Evolutionary conservation across 345 rosid species (phyloP), one percentile per base, ranked within the genome.

Genomic region (Eucalyptus pauciflora): DNA sequence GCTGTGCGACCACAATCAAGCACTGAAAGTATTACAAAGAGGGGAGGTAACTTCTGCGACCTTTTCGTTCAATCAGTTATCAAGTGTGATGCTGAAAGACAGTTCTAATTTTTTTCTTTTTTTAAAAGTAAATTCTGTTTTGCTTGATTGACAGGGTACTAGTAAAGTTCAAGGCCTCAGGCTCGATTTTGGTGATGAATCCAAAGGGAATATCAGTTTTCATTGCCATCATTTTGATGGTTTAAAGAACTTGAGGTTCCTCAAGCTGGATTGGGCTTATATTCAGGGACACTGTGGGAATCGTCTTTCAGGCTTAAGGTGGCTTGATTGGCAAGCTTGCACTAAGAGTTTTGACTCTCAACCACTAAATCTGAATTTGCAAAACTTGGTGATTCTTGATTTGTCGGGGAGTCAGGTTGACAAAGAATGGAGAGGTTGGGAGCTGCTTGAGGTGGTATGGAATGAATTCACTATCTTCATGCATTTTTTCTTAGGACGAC

Each of bases 341-440:
- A n/a, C n/a, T n/a, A n/a, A n/a, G n/a, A n/a, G n/a, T n/a, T n/a
- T n/a, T n/a, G n/a, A n/a, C n/a, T n/a, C n/a, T n/a, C n/a, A n/a
- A n/a, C n/a, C n/a, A n/a, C n/a, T n/a, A 6, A 10, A n/a, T n/a
- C n/a, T n/a, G n/a, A n/a, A 20, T 20, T 16, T 43, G 27, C 18
- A 33, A 18, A 54, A 80, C 25, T 6, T 88, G 24, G 86, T 88
- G 50, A 80, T 80, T 45, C 89, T 88, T 27, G 71, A 88, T 50
- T 49, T 88, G 22, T 80, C 87, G 3, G 3, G 81, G 20, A 79
- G 89, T 17, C 1, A 37, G 7, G 52, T 88, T 56, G 25, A 27
- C 7, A 3, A 13, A 8, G 31, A 54, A 1, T 88, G 89, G 89
- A 52, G n/a, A 4, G 86, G 89, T 4, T 80, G 87, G 89, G 18